Evolutionary conservation across 495 filamentous ascomycete genomes (phyloP).

Genomic region (Darksidea phi): DNA sequence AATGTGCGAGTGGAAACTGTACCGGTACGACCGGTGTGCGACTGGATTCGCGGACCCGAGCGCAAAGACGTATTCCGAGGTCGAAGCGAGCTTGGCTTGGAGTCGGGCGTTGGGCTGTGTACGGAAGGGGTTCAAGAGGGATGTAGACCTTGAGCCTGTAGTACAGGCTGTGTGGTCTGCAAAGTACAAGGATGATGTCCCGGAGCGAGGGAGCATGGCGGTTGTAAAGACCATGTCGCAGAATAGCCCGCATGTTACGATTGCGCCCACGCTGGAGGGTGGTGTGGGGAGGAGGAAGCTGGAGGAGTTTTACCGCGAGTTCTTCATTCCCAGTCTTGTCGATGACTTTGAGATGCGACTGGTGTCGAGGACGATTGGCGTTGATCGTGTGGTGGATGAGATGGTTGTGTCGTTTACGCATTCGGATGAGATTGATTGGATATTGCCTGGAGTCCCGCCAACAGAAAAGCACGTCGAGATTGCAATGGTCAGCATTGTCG

Average conservation of each 20-base stretch:
- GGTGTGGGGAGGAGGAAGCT: constrained; percentile 40
- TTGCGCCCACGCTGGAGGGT: constrained; percentile 41
- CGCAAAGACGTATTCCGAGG: constrained; percentile 52
- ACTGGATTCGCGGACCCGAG: constrained; percentile 60
- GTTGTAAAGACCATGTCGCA: constrained; percentile 40
- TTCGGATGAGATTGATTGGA: constrained; percentile 42
- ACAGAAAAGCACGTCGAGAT: constrained; percentile 42
- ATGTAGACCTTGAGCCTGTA: constrained; percentile 26
- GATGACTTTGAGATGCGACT: constrained; percentile 39
- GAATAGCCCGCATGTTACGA: constrained; percentile 41
- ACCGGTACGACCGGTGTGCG: constrained; percentile 23
- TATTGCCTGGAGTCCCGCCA: constrained; percentile 43
- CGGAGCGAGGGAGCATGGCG: constrained; percentile 32
- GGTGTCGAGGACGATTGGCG: constrained; percentile 40
- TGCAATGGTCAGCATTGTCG: constrained; percentile 41
- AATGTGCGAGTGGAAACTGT: constrained; percentile 23
- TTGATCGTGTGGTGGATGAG: constrained; percentile 44
- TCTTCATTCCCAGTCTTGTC: constrained; percentile 41
- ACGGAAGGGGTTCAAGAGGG: constrained; percentile 40
- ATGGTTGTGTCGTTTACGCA: constrained; percentile 45
- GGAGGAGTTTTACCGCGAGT: constrained; percentile 42
- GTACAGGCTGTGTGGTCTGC: constrained; percentile 19
- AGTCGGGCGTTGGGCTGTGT: constrained; percentile 51
- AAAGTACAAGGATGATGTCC: constrained; percentile 23
- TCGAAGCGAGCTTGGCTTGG: constrained; percentile 56